Evolutionary conservation across 2,329 filamentous ascomycete species (phyloP), one percentile per base, ranked within the genome.

Genomic region (Fusarium burgessii): DNA sequence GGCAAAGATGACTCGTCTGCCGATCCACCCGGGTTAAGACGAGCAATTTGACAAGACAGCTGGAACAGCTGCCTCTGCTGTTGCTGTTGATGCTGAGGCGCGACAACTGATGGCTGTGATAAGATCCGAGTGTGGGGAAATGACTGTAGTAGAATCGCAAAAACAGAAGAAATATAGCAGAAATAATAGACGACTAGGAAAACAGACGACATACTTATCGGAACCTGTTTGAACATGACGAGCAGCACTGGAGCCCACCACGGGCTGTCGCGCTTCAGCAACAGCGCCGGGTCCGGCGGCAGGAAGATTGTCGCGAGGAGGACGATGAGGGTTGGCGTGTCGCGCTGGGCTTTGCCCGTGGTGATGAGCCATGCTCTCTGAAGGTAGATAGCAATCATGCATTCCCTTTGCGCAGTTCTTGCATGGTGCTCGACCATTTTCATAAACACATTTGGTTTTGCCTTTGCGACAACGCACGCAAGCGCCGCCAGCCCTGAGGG

Each of bases 401-500:
- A 89, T 86, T 65, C 88, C 88, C 79, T 90, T 90, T 50, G 87
- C 86, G 80, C 88, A 90, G 80, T 90, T 90, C 77, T 88, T 88
- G 82, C 88, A 90, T 15, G 88, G 88, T n/a, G 87, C 86, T 77
- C 87, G 84, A 55, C 87, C 87, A 74, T 88, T 89, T 69, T 89
- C 88, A 80, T 90, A 90, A 74, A 89, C 87, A 69, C 88, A 90
- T 75, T 89, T 89, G 56, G 88, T 90, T 80, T 90, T 90, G 80
- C 88, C 88, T 77, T 89, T 90, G 78, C 88, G 87, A 79, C 88
- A 90, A 79, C 88, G 87, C 72, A 89, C 88, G 72, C 88, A 90
- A 74, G 88, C 88, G 74, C 87, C 87, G 77, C 87, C 87, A 78
- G 87, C 87, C 77, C 87, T 84, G 59, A 89, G 86, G 79, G 87